Evolutionary conservation across 495 filamentous ascomycete species (phyloP).

Genomic region (Beverwykella pulmonaria): DNA sequence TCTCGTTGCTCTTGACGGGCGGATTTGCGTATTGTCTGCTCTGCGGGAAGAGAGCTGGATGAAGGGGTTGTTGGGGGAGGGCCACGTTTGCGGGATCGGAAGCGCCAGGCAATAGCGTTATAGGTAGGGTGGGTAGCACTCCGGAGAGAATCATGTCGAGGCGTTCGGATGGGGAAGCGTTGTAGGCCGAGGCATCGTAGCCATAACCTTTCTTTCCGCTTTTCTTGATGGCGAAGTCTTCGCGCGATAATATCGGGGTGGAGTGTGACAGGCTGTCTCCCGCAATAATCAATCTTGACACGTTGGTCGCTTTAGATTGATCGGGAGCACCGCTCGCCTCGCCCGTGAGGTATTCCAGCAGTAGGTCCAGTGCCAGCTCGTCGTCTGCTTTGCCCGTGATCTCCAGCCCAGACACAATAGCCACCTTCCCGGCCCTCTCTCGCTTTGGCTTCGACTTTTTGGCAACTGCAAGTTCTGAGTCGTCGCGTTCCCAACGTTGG

Average conservation of each 20-base stretch:
- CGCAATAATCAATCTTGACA: slow-evolving; percentile 85
- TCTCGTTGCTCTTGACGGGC: slow-evolving; percentile 51
- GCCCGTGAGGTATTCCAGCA: slow-evolving; percentile 86
- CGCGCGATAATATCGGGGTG: slow-evolving; percentile 50
- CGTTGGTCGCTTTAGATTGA: slow-evolving; percentile 64
- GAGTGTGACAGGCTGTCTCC: slow-evolving; percentile 76
- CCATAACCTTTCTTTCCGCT: slow-evolving; percentile 77
- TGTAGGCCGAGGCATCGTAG: slow-evolving; percentile 86
- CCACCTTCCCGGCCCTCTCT: slow-evolving; percentile 59
- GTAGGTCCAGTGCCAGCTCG: slow-evolving; percentile 73
- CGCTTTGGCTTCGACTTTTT: slow-evolving; percentile 51
- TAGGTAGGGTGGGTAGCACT: slow-evolving; percentile 58
- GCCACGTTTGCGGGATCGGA: slow-evolving; percentile 66
- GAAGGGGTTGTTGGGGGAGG: slow-evolving; percentile 48
- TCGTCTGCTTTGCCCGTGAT: slow-evolving; percentile 72
- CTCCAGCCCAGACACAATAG: slow-evolving; percentile 83
- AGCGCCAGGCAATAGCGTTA: slow-evolving; percentile 56
- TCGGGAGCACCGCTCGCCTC: slow-evolving; percentile 64
- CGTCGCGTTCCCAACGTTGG: slow-evolving; percentile 68
- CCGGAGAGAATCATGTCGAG: slow-evolving; percentile 81
- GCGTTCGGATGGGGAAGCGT: slow-evolving; percentile 76
- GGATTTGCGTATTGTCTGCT: slow-evolving; percentile 66
- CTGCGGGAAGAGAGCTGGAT: slow-evolving; percentile 54
- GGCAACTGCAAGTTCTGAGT: slow-evolving; percentile 46
- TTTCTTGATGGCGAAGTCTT: slow-evolving; percentile 57